These are phyloP conservation scores for Fusarium lateritium DNA, from an alignment of 2,329 filamentous ascomycete species.

Conservation along the genomic window DNA sequence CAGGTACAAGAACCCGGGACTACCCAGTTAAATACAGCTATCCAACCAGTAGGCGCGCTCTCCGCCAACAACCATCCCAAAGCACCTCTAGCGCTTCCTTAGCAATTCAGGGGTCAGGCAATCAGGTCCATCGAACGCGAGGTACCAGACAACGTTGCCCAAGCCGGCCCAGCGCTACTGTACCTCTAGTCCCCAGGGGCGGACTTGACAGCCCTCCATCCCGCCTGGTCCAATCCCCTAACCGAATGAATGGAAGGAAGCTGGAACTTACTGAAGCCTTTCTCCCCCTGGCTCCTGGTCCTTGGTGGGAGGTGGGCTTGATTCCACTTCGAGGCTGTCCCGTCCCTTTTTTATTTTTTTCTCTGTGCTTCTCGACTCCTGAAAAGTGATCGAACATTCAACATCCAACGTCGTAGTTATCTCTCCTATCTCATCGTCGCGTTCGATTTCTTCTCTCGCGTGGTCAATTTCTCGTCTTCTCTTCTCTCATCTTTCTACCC, in stretches of 20 bases:
- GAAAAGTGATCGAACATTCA: constrained; percentile 32
- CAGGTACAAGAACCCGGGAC: constrained; percentile 38
- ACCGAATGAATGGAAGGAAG: constrained; percentile 36
- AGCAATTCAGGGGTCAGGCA: constrained; percentile 41
- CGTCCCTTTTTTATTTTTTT: constrained; percentile 34
- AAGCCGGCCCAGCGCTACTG: constrained; percentile 40
- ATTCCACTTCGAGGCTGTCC: constrained; percentile 37
- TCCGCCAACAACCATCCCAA: constrained; percentile 24
- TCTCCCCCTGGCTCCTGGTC: constrained; percentile 16
- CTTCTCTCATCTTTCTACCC: constrained; percentile 22
- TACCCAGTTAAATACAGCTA: constrained; percentile 12
- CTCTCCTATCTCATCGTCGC: constrained; percentile 19
- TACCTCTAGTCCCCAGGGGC: constrained; percentile 30
- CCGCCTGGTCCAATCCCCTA: constrained; percentile 17
- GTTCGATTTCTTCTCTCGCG: constrained; percentile 19
- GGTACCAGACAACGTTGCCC: constrained; percentile 39
- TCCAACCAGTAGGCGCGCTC: constrained; percentile 40
- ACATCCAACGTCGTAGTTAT: constrained; percentile 21
- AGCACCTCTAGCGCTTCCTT: constrained; percentile 15
- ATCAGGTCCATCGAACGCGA: constrained; percentile 31
- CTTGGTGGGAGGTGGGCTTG: constrained; percentile 23
- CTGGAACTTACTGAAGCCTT: constrained; percentile 29
- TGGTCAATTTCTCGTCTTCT: constrained; percentile 20
- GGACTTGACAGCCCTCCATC: constrained; percentile 47
- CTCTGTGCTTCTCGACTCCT: constrained; percentile 36